These are phyloP conservation scores for Agaricus sinodeliciosus DNA, from an alignment of 768 basidiomycete species.

Conservation along the genomic window DNA sequence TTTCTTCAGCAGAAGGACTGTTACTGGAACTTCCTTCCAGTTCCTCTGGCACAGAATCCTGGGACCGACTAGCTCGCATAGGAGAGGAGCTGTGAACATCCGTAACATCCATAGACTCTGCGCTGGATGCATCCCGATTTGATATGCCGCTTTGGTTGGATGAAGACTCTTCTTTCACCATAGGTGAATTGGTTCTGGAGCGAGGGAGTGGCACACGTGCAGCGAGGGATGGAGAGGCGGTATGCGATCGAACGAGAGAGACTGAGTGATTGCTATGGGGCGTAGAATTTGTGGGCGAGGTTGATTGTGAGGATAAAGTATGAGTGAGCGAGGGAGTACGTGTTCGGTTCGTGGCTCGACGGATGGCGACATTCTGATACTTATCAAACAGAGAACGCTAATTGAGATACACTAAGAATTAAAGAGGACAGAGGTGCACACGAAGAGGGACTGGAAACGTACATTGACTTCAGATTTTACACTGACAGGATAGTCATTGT, in stretches of 20 bases:
- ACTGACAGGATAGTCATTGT: constrained; percentile 51
- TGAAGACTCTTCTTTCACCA: constrained; percentile 15
- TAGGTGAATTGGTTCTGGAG: constrained; percentile 45
- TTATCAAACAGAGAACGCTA: constrained; percentile 59
- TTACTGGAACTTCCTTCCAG: constrained; percentile 15
- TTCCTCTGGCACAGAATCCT: constrained; percentile 15
- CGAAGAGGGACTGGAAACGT: constrained; percentile 12
- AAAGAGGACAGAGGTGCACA: neutral
- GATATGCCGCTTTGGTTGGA: constrained; percentile 21
- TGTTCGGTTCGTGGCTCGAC: constrained; percentile 41
- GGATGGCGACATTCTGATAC: constrained; percentile 56
- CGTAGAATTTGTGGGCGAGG: constrained; percentile 60
- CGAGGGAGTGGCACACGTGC: constrained; percentile 45
- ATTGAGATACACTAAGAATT: neutral
- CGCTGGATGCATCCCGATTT: constrained; percentile 25
- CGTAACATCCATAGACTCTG: constrained; percentile 47
- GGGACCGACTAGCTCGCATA: constrained; percentile 17
- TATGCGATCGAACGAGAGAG: constrained; percentile 27
- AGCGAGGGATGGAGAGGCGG: constrained; percentile 43
- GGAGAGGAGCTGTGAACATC: constrained; percentile 43
- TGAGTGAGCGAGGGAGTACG: constrained; percentile 66
- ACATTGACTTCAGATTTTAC: constrained; percentile 60
- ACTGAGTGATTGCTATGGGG: constrained; percentile 50
- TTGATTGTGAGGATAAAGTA: constrained; percentile 50
- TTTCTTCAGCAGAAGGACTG: constrained; percentile 17